Evolutionary conservation across 306 rosid genomes (phyloP), one percentile per base, ranked within the genome.

Genomic region (Oemleria cerasiformis): DNA sequence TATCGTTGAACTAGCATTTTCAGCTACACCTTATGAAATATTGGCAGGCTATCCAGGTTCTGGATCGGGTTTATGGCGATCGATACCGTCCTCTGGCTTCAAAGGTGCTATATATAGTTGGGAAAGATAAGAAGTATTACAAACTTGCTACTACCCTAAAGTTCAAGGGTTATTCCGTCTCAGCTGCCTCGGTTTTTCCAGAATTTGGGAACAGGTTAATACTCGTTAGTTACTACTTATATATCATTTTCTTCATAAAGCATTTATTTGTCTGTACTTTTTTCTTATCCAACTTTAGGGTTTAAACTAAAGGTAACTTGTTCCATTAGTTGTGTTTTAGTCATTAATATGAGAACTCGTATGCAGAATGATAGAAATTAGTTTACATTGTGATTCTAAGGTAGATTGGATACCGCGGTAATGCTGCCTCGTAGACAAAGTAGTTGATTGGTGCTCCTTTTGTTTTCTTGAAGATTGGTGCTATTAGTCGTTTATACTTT

Each of bases 31-130:
- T 38, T 49, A 30, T 51, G 48, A 53, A 53, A 73, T 38, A 63
- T 81, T 71, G 70, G 78, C 85, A 91, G 95, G 77, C 84, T 69
- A 56, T 82, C 54, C 76, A 70, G 71, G 70, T 73, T 79, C 69
- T 88, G 60, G 81, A 82, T 66, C 78, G 64, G 61, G 75, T 74
- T 55, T 44, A 56, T 75, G 76, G 78, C 61, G 75, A 75, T 42
- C 25, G n/a, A 47, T 65, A 40, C 79, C 7, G 15, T 16, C 15
- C 53, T 34, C 70, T 58, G 38, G 85, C 59, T 34, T 75, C 82
- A 65, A 76, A 84, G 48, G 75, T 84, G 79, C 84, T 87, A 51
- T 82, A 59, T 78, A 70, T 88, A 58, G 71, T 83, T 17, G 81
- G 83, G 80, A 83, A 83, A 65, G 87, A 78, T 64, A 54, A 75